Percentiles rank a stretch among this genome's conserved stretches.
phyloP scores from a whole-genome alignment of 1,284 basidiomycete species.

The Sphaerobolus stellatus region DNA sequence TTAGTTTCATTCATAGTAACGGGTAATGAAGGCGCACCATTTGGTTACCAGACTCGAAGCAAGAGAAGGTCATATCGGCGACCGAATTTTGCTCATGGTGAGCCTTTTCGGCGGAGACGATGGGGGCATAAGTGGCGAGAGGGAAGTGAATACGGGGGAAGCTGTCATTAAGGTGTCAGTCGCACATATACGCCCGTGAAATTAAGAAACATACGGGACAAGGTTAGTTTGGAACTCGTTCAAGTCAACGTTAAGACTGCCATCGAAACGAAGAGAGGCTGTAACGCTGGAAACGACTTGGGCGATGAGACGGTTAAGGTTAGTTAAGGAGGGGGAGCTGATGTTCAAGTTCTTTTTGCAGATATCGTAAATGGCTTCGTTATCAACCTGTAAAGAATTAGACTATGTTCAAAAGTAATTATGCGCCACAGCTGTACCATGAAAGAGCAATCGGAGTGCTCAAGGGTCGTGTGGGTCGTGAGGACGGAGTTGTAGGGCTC shows the following conservation, averaged over 20 bases:
- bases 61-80: slow-evolving; percentile 97
- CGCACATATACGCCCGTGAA: background rate
- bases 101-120: slow-evolving; percentile 86
- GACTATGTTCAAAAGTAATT: slow-evolving; percentile 8
- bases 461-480: slow-evolving; percentile 98
- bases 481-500: slow-evolving; percentile 99
- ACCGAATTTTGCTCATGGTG: slow-evolving; percentile 98
- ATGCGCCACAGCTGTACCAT: slow-evolving; percentile 57
- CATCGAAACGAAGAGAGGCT: slow-evolving; percentile 96
- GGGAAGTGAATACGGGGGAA: slow-evolving; percentile 99
- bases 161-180: slow-evolving; percentile 39
- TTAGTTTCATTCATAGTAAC: slow-evolving; percentile 14
- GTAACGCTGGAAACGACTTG: slow-evolving; percentile 98
- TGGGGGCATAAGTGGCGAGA: slow-evolving; percentile 92
- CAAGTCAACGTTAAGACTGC: slow-evolving; percentile 96
- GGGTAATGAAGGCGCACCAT: slow-evolving; percentile 59
- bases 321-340: slow-evolving; percentile 85
- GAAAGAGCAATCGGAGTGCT: slow-evolving; percentile 99
- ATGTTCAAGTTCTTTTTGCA: slow-evolving; percentile 96
- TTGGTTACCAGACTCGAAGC: slow-evolving; percentile 97
- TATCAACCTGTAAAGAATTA: slow-evolving; percentile 69
- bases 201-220: slow-evolving; percentile 68
- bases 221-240: slow-evolving; percentile 99
- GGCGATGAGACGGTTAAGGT: slow-evolving; percentile 96
- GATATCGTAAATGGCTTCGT: slow-evolving; percentile 98